Base-by-base conservation (phyloP, 2,329 filamentous ascomycete genomes). In the Geoglossum cookeanum region DNA sequence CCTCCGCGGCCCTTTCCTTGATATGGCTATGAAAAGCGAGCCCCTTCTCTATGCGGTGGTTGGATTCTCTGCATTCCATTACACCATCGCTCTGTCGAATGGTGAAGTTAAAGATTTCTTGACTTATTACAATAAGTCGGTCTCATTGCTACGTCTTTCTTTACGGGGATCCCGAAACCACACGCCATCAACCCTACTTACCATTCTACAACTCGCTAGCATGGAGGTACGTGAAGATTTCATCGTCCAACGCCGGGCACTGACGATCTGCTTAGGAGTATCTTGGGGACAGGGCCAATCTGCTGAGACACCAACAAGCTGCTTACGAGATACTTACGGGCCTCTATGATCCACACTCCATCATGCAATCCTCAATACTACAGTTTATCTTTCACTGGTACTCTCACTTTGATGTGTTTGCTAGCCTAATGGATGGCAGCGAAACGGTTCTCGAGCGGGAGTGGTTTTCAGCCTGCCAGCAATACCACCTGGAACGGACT, bases 241-340 rank as follows among this genome's bases (percentile, higher is more conserved):
- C 32, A 53, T 22, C 15, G n/a, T 55, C 22, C 5, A 30, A 35
- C n/a, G 17, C 13, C 51, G n/a, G 37, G 6, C 30, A 15, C 30
- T 53, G 37, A 53, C 30, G 3, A 32, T 35, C 35, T n/a, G 22
- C 11, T 49, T 44, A 95, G 88, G 92, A 97, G 70, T 94, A 89
- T 64, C 76, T 97, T 51, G 92, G 92, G 11, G 92, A 98, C 67
- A 97, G 89, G 89, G 81, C 94, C 56, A 96, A 94, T 64, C 75
- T 97, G 15, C 84, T 92, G 70, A 87, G 89, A 27, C 92, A 97
- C 67, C 90, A 96, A 67, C 88, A 85, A 66, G 92, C 91, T 9
- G 92, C 92, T 0, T 80, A 85, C 65, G 81, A 87, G 61, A 84
- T 97, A 63, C 72, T 97, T 51, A 84, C 78, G 1, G 79, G 84